Evolutionary conservation across 768 basidiomycete genomes (phyloP).

Genomic region (Galerina marginata): DNA sequence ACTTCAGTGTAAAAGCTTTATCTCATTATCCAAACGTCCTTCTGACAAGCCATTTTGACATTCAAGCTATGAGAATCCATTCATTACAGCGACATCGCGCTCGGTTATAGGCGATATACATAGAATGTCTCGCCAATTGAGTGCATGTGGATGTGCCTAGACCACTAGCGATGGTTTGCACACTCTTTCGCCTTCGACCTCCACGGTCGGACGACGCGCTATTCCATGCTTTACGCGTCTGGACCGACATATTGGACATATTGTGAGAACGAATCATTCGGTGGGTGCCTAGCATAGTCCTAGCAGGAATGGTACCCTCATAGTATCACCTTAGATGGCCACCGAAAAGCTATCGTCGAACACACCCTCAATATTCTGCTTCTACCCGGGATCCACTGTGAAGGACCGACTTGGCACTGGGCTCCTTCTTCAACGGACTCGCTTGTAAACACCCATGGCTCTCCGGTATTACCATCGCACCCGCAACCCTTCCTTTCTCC

Average conservation of each 20-base stretch:
- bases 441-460: conserved; percentile 38
- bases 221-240: conserved; percentile 69
- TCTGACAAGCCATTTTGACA: conserved; percentile 20
- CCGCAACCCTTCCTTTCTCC: conserved; percentile 45
- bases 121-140: conserved; percentile 61
- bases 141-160: conserved; percentile 70
- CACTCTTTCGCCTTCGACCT: conserved; percentile 53
- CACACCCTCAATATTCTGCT: conserved; percentile 81
- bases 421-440: conserved; percentile 42
- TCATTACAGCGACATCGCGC: conserved; percentile 76
- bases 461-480: conserved; percentile 33
- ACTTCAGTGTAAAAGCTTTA: conserved; percentile 44
- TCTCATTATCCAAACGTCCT: background rate
- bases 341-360: conserved; percentile 75
- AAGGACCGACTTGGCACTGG: conserved; percentile 40
- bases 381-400: conserved; percentile 72
- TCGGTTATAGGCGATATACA: conserved; percentile 76
- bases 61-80: conserved; percentile 77
- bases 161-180: conserved; percentile 63
- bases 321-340: conserved; percentile 57
- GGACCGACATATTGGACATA: conserved; percentile 78
- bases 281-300: conserved; percentile 37
- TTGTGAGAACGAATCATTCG: conserved; percentile 83
- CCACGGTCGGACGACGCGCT: conserved; percentile 46
- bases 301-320: conserved; percentile 5